Evolutionary conservation across 108 stramenopile genomes (phyloP).

Genomic region (Cyclostephanos invisitatus): DNA sequence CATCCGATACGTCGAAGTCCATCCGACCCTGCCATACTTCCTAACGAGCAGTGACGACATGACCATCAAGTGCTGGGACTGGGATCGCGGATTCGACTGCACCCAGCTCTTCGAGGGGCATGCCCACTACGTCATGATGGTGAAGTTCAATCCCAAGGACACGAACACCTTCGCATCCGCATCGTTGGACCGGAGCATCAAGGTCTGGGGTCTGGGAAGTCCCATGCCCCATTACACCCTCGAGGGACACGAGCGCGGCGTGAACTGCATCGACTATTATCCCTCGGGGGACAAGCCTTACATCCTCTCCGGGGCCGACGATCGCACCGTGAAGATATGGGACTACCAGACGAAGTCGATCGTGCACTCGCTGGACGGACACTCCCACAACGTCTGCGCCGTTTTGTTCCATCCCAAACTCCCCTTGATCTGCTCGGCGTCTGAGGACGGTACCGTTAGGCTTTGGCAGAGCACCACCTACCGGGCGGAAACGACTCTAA

Average conservation of each 20-base stretch:
- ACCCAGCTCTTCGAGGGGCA: conserved; percentile 97
- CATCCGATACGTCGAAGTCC: conserved; percentile 97
- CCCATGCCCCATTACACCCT: conserved; percentile 95
- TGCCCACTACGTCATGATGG: conserved; percentile 99
- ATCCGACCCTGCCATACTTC: conserved; percentile 95
- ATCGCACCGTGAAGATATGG: conserved; percentile 98
- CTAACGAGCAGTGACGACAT: conserved; percentile 93
- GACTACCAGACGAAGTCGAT: conserved; percentile 91
- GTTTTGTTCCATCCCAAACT: conserved; percentile 99
- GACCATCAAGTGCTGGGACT: conserved; percentile 99
- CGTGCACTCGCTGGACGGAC: conserved; percentile 97
- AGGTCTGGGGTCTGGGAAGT: conserved; percentile 96
- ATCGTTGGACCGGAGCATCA: conserved; percentile 94
- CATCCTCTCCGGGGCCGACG: conserved; percentile 97
- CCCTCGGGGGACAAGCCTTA: conserved; percentile 99
- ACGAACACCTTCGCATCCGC: conserved; percentile 98
- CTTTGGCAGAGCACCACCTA: conserved; percentile 99
- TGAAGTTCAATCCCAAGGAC: conserved; percentile 99
- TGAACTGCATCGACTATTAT: conserved; percentile 99
- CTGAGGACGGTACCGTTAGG: conserved; percentile 98
- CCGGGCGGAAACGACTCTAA: conserved; percentile 96
- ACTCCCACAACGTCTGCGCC: conserved; percentile 96
- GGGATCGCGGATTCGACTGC: conserved; percentile 95
- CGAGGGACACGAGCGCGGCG: conserved; percentile 98
- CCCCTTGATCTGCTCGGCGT: conserved; percentile 95